Evolutionary conservation across 2,329 filamentous ascomycete species (phyloP), one percentile per base, ranked within the genome.

Genomic region (Xylariaceae sp.): DNA sequence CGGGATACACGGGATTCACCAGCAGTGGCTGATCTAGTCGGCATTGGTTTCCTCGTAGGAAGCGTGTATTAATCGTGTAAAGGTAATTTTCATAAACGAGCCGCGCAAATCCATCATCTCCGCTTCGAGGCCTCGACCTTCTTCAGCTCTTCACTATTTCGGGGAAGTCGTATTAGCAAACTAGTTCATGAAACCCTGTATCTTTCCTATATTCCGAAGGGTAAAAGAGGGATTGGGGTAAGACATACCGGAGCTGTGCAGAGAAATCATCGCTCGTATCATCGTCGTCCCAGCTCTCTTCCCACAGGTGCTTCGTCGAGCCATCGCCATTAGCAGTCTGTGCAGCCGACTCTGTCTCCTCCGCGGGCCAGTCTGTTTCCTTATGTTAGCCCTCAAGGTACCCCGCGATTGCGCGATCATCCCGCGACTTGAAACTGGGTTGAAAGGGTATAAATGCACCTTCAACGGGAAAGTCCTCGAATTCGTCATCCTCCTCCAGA

Each of bases 281-380:
- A 74, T 97, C 93, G 72, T 99, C 94, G 73, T 99, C 94, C 94
- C 94, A 99, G 81, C 92, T 97, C 82, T 99, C 94, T 77, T 99
- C 94, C 94, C 94, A 99, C 57, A 99, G 80, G 78, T 97, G 92
- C 74, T 83, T 78, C 65, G 80, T 81, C 61, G 87, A 84, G 71
- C 79, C 85, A 62, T 81, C 85, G 70, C 83, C 81, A 59, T 88
- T 64, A 34, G 63, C 58, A 4, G 66, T 59, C 52, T 68, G 64
- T 51, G 70, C 65, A 18, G 70, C 89, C 58, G 87, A 88, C 73
- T 97, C 91, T 62, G 90, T 90, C 72, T 96, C 92, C 72, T 96
- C 91, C 74, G 92, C 87, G 56, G 87, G 82, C 94, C 94, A 99
- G 77, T 97, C 94, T 96, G 69, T 64, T 60, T 23, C 2, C n/a